Conservation (phyloP, 1,139 yeast genomes). For the Candida dubliniensis region DNA sequence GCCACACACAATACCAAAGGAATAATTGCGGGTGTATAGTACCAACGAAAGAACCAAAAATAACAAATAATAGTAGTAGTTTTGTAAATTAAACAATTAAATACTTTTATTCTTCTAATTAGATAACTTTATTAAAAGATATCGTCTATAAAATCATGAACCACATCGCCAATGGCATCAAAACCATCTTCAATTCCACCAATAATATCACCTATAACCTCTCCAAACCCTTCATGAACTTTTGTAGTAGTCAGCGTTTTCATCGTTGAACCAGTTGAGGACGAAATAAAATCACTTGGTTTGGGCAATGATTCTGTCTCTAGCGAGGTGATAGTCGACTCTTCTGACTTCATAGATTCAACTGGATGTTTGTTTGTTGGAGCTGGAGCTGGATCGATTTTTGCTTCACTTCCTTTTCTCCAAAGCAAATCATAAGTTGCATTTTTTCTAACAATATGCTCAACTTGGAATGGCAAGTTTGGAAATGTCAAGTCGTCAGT, state of each 20-base stretch:
- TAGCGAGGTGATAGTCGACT: constrained; percentile 21
- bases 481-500: constrained; percentile 57
- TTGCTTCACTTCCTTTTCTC: constrained; percentile 20
- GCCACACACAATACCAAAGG: background rate
- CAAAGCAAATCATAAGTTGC: constrained; percentile 57
- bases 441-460: constrained; percentile 40
- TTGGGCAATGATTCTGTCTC: constrained; percentile 31
- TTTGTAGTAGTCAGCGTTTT: constrained; percentile 9
- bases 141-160: constrained; percentile 19
- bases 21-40: constrained; percentile 1
- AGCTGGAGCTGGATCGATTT: constrained; percentile 5
- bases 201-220: constrained; percentile 25
- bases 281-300: constrained; percentile 31
- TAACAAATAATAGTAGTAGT: constrained; percentile 3
- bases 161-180: constrained; percentile 17
- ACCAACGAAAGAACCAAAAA: background rate
- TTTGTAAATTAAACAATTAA: constrained; percentile 1
- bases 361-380: constrained; percentile 26
- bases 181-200: constrained; percentile 31
- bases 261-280: constrained; percentile 2
- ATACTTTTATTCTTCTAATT: background rate
- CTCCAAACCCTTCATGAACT: constrained; percentile 19
- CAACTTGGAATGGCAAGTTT: constrained; percentile 50
- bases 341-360: constrained; percentile 29
- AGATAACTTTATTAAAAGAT: constrained; percentile 9